Base-by-base conservation (phyloP, 371 early-diverging fungal genomes). In the Encephalitozoon intestinalis region DNA sequence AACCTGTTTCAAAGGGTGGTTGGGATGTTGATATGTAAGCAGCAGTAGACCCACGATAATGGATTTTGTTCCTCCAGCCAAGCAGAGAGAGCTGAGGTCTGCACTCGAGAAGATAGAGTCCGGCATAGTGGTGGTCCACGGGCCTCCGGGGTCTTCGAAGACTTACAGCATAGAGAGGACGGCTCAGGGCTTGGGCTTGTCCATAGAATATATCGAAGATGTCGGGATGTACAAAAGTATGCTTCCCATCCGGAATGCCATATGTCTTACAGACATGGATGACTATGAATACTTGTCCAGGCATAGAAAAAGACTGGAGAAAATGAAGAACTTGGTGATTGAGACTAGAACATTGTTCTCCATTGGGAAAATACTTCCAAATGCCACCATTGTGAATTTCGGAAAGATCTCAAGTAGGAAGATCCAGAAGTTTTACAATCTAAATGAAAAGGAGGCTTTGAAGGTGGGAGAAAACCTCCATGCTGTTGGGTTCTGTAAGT, bases 91-190 rank as follows among this genome's bases (percentile, higher is more conserved):
- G 37, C 46, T 70, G 37, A 54, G 25, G 49, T 2, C 12, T 6
- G 71, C 71, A 34, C 8, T 71, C 4, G 12, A 37, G 11, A 63
- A 39, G n/a, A 26, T 54, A 11, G 11, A 30, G 12, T 15, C 18
- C 21, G 4, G 18, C 7, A 18, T 71, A 18, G 46, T 71, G 7
- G 37, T 71, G 30, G 63, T 71, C 21, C 25, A 43, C 46, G 71
- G 71, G 21, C 71, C 71, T 23, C 34, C 58, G 30, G 71, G 71
- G 30, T 71, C 43, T 8, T 58, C 63, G 25, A 71, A 71, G 63
- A 63, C 71, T n/a, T n/a, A 54, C 34, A 12, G 37, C 30, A 63
- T 63, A 25, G 7, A 15, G 12, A n/a, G 2, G 18, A 51, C 43
- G 0, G 54, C 31, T n/a, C 1, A 28, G 0, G 5, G 15, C n/a